phyloP scores from a whole-genome alignment of 78 protist genomes.

The Bigelowiella natans region DNA sequence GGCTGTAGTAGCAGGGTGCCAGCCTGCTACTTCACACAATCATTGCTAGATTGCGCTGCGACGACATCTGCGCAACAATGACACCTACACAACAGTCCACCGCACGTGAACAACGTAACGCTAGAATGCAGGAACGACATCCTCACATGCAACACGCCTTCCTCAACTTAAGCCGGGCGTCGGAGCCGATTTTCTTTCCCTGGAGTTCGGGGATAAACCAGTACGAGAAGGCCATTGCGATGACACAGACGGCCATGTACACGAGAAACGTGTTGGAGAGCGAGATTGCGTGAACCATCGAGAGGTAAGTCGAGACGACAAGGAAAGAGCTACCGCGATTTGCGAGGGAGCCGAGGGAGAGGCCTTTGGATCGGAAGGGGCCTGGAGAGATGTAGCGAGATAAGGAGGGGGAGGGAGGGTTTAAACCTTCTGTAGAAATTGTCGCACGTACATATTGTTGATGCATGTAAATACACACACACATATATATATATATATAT shows the following conservation, averaged over 20 bases:
- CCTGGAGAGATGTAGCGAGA: not conserved
- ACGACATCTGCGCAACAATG: no score
- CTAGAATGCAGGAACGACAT: no score
- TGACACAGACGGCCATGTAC: not conserved
- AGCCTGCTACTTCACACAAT: no score
- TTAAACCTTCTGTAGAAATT: no score
- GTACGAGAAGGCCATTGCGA: not conserved
- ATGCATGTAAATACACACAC: not conserved
- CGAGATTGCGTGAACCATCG: not conserved
- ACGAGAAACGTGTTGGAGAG: not conserved
- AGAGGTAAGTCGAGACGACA: not conserved
- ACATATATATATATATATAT: not conserved
- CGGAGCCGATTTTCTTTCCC: not conserved
- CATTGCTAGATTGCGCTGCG: no score
- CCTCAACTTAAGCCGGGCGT: no score
- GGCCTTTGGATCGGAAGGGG: not conserved
- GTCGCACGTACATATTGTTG: not conserved
- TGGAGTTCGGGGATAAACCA: not conserved
- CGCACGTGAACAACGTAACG: no score
- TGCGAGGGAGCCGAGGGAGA: not conserved
- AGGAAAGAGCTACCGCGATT: not conserved
- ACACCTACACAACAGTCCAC: no score
- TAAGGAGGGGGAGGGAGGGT: no score
- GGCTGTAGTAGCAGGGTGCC: no score
- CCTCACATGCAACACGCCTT: no score